Base-by-base conservation (phyloP, 2,329 filamentous ascomycete species). In the Aotearoamyces nothofagi region DNA sequence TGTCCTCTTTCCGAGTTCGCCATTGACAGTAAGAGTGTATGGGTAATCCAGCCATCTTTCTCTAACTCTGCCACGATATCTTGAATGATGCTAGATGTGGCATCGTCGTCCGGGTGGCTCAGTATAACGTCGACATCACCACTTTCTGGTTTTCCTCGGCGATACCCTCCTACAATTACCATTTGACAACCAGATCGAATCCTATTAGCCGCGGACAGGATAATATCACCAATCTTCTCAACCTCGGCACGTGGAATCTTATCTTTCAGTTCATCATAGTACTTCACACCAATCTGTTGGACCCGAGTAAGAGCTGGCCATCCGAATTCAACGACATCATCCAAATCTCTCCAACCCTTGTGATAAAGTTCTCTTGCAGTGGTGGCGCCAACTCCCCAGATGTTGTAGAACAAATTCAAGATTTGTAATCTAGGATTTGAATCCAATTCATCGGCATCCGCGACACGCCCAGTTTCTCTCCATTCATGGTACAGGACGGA, bases 251-350 rank as follows among this genome's bases (percentile, higher is more conserved):
- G 69, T 0, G 81, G 66, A 4, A 96, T 81, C 9, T 67, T 71
- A 10, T 63, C 53, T 25, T 68, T 57, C 31, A 98, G 79, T 38
- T 96, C 87, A 17, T 92, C 78, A 49, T 92, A 93, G 53, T 75
- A 94, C 49, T 96, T 96, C 24, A 94, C 60, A 0, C 90, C 87
- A 31, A 96, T 92, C 49, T 96, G 84, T 51, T 94, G 87, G 2
- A 82, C 78, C 9, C 84, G 71, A 1, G 65, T 77, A 1, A 96
- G 59, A 0, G 52, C 61, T 12, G 60, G 49, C 87, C 87, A 96
- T 8, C 80, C 84, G 42, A 73, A 66, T 44, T 92, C 79, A 22
- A 93, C 61, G 3, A 96, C 58, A 42, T 96, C 86, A 43, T 94
- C 83, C 1, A 93, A 58, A 34, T 90, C 78, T 34, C 70, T 65